phyloP scores from a whole-genome alignment of 345 rosid genomes.

The Arabis hirsuta region DNA sequence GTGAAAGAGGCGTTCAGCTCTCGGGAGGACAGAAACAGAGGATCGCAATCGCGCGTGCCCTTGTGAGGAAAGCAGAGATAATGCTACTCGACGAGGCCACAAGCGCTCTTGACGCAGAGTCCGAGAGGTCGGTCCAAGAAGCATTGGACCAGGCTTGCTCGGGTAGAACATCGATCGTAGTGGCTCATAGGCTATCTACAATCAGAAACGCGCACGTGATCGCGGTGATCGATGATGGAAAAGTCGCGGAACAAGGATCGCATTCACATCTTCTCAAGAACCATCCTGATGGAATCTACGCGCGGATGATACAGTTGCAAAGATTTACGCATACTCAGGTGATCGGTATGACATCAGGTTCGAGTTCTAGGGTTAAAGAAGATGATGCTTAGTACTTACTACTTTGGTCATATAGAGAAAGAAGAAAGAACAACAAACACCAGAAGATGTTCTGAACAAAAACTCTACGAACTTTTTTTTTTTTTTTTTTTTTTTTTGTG shows the following conservation, averaged over 20 bases:
- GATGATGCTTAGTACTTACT: constrained; percentile 53
- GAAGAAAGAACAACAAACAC: constrained; percentile 38
- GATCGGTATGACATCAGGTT: constrained; percentile 82
- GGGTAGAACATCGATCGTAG: constrained; percentile 88
- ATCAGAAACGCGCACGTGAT: constrained; percentile 87
- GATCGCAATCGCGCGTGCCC: constrained; percentile 81
- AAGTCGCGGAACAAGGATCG: constrained; percentile 94
- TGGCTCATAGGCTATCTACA: constrained; percentile 87
- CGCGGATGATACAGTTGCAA: constrained; percentile 94
- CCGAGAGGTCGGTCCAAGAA: constrained; percentile 93
- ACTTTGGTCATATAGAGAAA: constrained; percentile 37
- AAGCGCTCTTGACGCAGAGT: constrained; percentile 91
- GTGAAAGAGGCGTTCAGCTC: constrained; percentile 91
- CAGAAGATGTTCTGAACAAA: constrained; percentile 31
- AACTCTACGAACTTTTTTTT: constrained; percentile 34
- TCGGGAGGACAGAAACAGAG: constrained; percentile 99
- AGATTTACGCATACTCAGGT: constrained; percentile 88
- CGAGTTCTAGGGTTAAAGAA: constrained; percentile 74
- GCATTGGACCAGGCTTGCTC: constrained; percentile 91
- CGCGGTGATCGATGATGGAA: constrained; percentile 91
- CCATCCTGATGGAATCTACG: constrained; percentile 81
- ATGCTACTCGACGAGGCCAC: constrained; percentile 97
- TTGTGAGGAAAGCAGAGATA: constrained; percentile 81
- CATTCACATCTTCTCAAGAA: constrained; percentile 85
- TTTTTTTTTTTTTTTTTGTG: not conserved